Conservation (phyloP, 495 filamentous ascomycete genomes). For the Aspergillus baeticus region DNA sequence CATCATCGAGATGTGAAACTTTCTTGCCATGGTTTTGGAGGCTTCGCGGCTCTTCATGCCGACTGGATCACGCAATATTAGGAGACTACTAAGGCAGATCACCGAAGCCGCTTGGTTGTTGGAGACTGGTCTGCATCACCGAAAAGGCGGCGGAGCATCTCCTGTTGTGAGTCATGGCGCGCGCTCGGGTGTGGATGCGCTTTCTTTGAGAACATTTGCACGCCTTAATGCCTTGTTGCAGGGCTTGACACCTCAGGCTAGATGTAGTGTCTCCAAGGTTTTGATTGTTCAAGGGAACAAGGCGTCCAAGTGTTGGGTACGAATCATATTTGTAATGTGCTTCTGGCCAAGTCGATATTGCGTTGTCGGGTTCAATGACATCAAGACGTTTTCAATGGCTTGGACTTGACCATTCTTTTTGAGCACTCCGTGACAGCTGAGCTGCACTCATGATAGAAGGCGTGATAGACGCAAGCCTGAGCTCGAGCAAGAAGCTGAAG, state of each 20-base stretch:
- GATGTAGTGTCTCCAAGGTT: constrained; percentile 1
- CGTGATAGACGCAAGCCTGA: background rate
- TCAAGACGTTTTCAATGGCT: background rate
- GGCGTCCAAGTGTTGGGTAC: background rate
- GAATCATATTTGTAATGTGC: background rate
- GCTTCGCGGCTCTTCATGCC: background rate
- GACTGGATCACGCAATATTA: constrained; percentile 3
- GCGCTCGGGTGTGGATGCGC: constrained; percentile 1
- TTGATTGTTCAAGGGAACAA: background rate
- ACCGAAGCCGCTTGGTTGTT: too few species aligned
- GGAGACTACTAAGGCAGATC: too few species aligned
- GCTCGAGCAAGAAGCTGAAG: background rate
- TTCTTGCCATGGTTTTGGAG: background rate
- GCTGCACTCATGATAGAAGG: too few species aligned
- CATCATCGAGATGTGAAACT: background rate
- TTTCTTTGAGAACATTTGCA: background rate
- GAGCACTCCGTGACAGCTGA: background rate
- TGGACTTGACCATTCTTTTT: background rate
- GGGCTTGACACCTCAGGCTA: background rate
- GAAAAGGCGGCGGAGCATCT: too few species aligned
- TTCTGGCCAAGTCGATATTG: background rate
- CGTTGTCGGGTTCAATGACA: background rate
- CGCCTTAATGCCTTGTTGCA: background rate
- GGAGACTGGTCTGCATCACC: too few species aligned
- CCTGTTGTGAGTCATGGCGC: background rate